Conservation (phyloP, 106 monocot species). For the Platanthera zijinensis region DNA sequence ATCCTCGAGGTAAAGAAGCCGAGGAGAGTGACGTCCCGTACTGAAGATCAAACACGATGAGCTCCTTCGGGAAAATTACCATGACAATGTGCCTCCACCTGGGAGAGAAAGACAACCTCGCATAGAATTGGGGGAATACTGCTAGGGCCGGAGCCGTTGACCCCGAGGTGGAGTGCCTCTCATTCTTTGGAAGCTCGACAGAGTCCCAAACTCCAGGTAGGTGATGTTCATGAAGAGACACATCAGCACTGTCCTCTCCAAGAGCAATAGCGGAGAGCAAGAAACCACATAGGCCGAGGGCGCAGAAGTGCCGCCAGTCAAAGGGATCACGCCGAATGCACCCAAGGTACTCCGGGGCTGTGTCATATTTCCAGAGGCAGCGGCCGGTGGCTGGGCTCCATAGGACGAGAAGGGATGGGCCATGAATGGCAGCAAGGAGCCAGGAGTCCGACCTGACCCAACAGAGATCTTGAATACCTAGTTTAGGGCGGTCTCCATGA, state of each 20-base stretch:
- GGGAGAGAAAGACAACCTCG: conserved; percentile 67
- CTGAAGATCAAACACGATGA: conserved; percentile 76
- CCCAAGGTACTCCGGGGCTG: conserved; percentile 69
- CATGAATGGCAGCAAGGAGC: conserved; percentile 72
- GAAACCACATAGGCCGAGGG: conserved; percentile 63
- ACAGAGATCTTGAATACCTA: conserved; percentile 94
- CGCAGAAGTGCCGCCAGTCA: conserved; percentile 70
- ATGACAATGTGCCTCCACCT: conserved; percentile 72
- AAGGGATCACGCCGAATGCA: conserved; percentile 94
- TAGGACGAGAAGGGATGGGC: conserved; percentile 58
- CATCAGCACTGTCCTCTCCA: conserved; percentile 19
- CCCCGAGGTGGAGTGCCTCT: conserved; percentile 31
- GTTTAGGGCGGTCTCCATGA: conserved; percentile 17
- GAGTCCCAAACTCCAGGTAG: conserved; percentile 25
- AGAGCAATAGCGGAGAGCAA: conserved; percentile 62
- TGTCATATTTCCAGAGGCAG: conserved; percentile 93
- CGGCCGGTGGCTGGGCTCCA: conserved; percentile 61
- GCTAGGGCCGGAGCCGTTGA: conserved; percentile 36
- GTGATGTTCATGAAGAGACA: conserved; percentile 52
- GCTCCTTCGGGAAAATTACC: conserved; percentile 67
- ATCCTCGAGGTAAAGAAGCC: conserved; percentile 50
- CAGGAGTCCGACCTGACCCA: conserved; percentile 71
- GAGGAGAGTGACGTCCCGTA: conserved; percentile 55
- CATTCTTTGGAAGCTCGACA: conserved; percentile 44
- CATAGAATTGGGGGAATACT: conserved; percentile 42